Evolutionary conservation across 2,329 filamentous ascomycete genomes (phyloP), one percentile per base, ranked within the genome.

Genomic region (Colletotrichum sp.): DNA sequence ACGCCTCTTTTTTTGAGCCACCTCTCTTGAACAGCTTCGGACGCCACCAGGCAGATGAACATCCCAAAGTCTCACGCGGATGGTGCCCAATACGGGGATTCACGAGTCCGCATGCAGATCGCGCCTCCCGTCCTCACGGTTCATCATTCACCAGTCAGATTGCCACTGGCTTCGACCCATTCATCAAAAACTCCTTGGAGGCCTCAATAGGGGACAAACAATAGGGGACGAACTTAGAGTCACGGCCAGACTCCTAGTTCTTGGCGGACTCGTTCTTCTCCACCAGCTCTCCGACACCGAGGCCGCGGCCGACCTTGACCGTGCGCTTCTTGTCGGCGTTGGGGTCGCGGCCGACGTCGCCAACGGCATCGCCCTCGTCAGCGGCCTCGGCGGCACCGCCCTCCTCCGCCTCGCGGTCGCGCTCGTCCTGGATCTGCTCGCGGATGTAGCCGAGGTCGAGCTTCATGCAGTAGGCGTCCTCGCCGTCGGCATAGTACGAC

Each of bases 401-500:
- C 1, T 87, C 89, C 80, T 89, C 85, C 77, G 86, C 86, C 73
- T 84, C 86, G 76, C 71, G 67, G 13, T 87, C 86, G 71, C 85
- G 82, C 48, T 84, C 86, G 27, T 85, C 87, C 61, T 89, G 83
- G 69, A 87, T 81, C 81, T 87, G 86, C 74, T 87, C 86, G 77
- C 87, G 84, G 82, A 94, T 89, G 78, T 89, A 88, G 75, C 90
- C 87, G 58, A 99, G 90, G 81, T 98, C 94, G 84, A 98, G 94
- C 77, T 93, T 93, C 97, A 99, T 99, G 82, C 93, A 94, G 83
- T 93, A 98, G 48, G 97, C 97, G 87, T 99, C 95, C 87, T 99
- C 97, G 76, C 96, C 96, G 84, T 99, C 97, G 74, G 97, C 97
- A 84, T 99, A 99, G 90, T 98, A 98, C 87, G 96, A 97, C 65